Evolutionary conservation across 1,139 yeast species (phyloP).

Genomic region (Candida tropicalis): DNA sequence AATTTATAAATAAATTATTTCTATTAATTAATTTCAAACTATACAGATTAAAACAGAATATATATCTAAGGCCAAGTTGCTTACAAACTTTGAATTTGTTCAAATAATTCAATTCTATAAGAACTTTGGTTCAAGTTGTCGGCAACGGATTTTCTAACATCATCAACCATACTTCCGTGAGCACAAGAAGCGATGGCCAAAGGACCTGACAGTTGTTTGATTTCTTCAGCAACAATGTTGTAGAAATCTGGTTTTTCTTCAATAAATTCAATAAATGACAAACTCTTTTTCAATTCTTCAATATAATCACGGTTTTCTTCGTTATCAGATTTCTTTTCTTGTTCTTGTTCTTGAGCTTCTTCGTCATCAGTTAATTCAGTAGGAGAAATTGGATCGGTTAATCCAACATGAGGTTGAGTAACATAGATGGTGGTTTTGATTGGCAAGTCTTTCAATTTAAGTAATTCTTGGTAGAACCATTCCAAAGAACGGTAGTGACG

Average conservation of each 20-base stretch:
- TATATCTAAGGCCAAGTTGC: too few relatives aligned
- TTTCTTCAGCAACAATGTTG: constrained; percentile 34
- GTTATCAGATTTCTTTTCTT: constrained; percentile 16
- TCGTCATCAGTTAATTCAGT: constrained; percentile 18
- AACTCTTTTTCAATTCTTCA: constrained; percentile 20
- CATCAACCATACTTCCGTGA: constrained; percentile 44
- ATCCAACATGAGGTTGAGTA: constrained; percentile 30
- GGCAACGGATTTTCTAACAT: constrained; percentile 35
- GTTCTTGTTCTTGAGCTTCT: constrained; percentile 19
- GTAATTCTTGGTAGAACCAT: constrained; percentile 53
- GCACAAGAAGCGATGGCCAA: constrained; percentile 45
- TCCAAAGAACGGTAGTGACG: constrained; percentile 47
- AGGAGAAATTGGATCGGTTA: constrained; percentile 15
- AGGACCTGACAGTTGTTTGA: constrained; percentile 32
- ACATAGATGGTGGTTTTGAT: constrained; percentile 39
- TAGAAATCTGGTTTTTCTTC: constrained; percentile 47
- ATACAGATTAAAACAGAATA: background rate
- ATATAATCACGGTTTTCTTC: constrained; percentile 22
- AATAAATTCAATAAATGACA: constrained; percentile 31
- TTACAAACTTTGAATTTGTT: constrained; percentile 34
- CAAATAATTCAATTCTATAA: constrained; percentile 44
- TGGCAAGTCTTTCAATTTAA: constrained; percentile 24
- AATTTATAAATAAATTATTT: too few relatives aligned
- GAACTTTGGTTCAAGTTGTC: constrained; percentile 29
- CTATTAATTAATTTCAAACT: background rate